Evolutionary conservation across 2,329 filamentous ascomycete species (phyloP), one percentile per base, ranked within the genome.

Genomic region (Claviceps cyperi): DNA sequence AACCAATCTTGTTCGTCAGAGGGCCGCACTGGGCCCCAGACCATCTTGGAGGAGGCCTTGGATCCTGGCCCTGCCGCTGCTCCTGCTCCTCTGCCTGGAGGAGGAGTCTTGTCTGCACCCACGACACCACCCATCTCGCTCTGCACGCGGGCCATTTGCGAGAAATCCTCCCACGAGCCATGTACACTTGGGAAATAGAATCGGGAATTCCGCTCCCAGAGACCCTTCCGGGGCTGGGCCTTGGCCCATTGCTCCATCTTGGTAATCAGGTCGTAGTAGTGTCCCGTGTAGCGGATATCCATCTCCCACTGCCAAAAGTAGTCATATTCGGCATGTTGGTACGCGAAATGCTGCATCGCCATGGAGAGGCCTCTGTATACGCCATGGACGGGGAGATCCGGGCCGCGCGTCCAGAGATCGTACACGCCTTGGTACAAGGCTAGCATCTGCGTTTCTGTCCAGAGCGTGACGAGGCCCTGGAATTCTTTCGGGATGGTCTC

Each of bases 271-370:
- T 86, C 79, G 56, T 84, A 89, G 69, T 86, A 91, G 66, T 95
- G 88, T 37, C 89, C 88, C 0, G 85, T 92, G 64, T 94, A 94
- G 32, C 88, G 82, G 43, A 90, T 80, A 60, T 95, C 89, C 83
- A 94, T 91, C 65, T 95, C 89, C 86, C 89, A 94, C 57, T 94
- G 86, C 89, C 89, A 95, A 66, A 89, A 88, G 67, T 81, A 86
- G 46, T 94, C 87, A 61, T 90, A 95, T 64, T 94, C 89, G 1
- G 86, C 85, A 65, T 95, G 89, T 59, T 80, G 77, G 60, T 90
- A 81, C 5, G 90, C 86, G 63, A 97, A 97, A 65, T 91, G 86
- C 61, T 96, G 90, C 71, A 97, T 82, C 0, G 90, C 88, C 87
- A 97, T 94, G 59, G 89, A 88, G 9, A 92, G 79, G 50, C 87